phyloP scores from a whole-genome alignment of 805 yeast genomes.

The Schwanniomyces yamadae region DNA sequence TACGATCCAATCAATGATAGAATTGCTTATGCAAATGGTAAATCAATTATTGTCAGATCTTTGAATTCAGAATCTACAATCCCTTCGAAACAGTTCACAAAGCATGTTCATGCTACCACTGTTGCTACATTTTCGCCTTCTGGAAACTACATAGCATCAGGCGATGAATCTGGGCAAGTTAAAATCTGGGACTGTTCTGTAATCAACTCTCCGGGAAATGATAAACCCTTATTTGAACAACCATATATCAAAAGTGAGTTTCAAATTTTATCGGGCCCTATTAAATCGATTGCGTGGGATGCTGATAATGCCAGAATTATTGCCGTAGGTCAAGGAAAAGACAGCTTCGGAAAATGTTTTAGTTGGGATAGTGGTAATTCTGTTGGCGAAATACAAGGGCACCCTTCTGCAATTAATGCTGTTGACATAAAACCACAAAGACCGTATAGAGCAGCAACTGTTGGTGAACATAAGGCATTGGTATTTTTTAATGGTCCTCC shows the following conservation, averaged over 20 bases:
- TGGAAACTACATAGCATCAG: constrained; percentile 88
- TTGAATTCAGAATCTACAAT: constrained; percentile 50
- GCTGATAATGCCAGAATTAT: constrained; percentile 80
- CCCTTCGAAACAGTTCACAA: constrained; percentile 62
- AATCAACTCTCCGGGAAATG: constrained; percentile 29
- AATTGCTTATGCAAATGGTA: constrained; percentile 80
- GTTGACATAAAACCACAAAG: constrained; percentile 81
- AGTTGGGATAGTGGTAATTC: constrained; percentile 94
- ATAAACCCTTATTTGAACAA: constrained; percentile 42
- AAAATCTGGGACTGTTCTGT: constrained; percentile 73
- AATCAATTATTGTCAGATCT: constrained; percentile 70
- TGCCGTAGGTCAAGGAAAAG: constrained; percentile 94
- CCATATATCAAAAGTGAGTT: constrained; percentile 74
- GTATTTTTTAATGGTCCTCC: constrained; percentile 93
- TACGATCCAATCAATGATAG: constrained; percentile 69
- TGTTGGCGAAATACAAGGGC: constrained; percentile 96
- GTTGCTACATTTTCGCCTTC: constrained; percentile 87
- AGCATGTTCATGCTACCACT: constrained; percentile 70
- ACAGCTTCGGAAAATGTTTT: constrained; percentile 87
- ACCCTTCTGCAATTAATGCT: constrained; percentile 77
- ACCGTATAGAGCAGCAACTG: constrained; percentile 93
- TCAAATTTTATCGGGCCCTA: constrained; percentile 74
- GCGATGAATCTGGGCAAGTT: constrained; percentile 87
- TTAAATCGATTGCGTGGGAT: constrained; percentile 89
- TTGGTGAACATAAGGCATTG: constrained; percentile 80